These are phyloP conservation scores for Saccharomyces hybrid DNA, from an alignment of 1,139 yeast species.

Conservation along the genomic window DNA sequence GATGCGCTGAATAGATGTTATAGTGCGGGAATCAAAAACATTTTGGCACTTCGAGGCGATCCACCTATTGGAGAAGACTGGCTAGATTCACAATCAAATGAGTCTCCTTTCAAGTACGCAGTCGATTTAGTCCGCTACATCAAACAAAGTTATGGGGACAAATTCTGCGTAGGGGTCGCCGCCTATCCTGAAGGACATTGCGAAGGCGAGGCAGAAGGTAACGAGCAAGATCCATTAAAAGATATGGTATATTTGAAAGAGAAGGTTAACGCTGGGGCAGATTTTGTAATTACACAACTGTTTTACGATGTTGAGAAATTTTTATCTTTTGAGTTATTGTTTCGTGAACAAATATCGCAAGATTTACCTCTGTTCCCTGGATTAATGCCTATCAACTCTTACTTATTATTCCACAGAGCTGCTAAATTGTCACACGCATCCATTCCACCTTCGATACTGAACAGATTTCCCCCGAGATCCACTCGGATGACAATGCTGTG, in stretches of 20 bases:
- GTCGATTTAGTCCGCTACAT: constrained; percentile 79
- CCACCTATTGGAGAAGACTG: constrained; percentile 69
- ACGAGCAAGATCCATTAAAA: constrained; percentile 49
- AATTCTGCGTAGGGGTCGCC: constrained; percentile 84
- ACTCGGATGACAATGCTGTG: constrained; percentile 75
- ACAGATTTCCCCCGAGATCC: constrained; percentile 49
- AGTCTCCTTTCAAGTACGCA: constrained; percentile 59
- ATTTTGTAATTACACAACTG: constrained; percentile 82
- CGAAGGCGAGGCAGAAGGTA: constrained; percentile 58
- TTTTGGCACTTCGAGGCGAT: constrained; percentile 90
- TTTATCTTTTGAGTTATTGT: constrained; percentile 41
- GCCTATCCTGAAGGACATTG: constrained; percentile 97
- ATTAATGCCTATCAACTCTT: constrained; percentile 92
- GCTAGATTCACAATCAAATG: constrained; percentile 12
- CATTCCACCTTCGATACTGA: constrained; percentile 55
- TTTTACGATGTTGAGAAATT: constrained; percentile 62
- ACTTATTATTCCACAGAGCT: constrained; percentile 76
- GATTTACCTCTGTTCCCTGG: constrained; percentile 76
- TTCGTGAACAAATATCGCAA: constrained; percentile 35
- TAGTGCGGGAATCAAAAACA: constrained; percentile 68
- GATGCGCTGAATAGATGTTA: constrained; percentile 70
- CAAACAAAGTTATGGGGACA: constrained; percentile 57
- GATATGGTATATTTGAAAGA: constrained; percentile 74
- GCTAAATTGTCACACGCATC: constrained; percentile 85
- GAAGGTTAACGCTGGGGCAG: constrained; percentile 90